Conservation (phyloP, 176 grass and related monocot species). For the Zea luxurians region DNA sequence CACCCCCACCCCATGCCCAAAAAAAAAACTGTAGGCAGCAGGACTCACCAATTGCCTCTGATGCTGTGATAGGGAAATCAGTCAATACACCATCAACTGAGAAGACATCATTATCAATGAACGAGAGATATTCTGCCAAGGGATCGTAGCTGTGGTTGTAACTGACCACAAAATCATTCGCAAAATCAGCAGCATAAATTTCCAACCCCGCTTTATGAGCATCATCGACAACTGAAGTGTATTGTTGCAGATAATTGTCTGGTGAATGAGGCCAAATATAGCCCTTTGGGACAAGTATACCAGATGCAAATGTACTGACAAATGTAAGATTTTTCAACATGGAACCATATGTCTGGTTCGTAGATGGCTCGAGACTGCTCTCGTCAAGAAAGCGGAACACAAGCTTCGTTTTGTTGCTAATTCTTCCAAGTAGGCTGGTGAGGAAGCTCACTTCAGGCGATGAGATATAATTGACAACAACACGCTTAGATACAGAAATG, state of each 20-base stretch:
- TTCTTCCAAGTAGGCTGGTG: constrained; percentile 43
- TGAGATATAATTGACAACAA: constrained; percentile 71
- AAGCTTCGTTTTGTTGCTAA: constrained; percentile 65
- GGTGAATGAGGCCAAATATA: constrained; percentile 78
- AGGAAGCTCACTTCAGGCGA: constrained; percentile 81
- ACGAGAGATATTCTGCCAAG: constrained; percentile 69
- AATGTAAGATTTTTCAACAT: constrained; percentile 84
- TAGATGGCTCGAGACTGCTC: constrained; percentile 56
- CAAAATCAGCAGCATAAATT: constrained; percentile 83
- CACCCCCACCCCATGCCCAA: background rate
- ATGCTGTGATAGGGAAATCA: constrained; percentile 80
- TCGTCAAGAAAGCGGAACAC: constrained; percentile 78
- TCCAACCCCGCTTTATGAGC: constrained; percentile 86
- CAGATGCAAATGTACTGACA: constrained; percentile 85
- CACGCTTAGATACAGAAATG: constrained; percentile 54
- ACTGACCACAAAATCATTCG: constrained; percentile 69
- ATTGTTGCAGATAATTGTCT: constrained; percentile 69
- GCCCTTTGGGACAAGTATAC: constrained; percentile 86
- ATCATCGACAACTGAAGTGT: constrained; percentile 70
- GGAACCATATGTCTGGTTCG: constrained; percentile 64
- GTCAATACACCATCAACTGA: constrained; percentile 90
- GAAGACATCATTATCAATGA: constrained; percentile 81
- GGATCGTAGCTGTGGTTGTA: constrained; percentile 92
- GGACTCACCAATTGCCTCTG: constrained; percentile 67
- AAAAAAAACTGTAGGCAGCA: constrained; percentile 14